phyloP scores from a whole-genome alignment of 106 monocot species.

The Agapanthus africanus region DNA sequence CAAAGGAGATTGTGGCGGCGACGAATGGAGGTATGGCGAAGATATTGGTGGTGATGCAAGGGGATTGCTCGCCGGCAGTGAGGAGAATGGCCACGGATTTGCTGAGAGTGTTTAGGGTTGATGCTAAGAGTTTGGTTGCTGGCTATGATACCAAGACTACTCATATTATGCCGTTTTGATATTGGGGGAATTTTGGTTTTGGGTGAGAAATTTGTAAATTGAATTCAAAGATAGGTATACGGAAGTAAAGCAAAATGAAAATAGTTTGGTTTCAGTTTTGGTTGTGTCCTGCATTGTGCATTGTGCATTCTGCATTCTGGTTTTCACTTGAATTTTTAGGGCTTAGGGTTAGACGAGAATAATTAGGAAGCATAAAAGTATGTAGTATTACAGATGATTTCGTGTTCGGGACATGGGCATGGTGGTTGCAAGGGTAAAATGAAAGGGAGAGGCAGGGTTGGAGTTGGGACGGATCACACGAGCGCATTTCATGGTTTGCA shows the following conservation, averaged over 20 bases:
- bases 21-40: slow-evolving; percentile 25
- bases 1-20: slow-evolving; percentile 2
- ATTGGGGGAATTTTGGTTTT: background rate
- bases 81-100: slow-evolving; percentile 59
- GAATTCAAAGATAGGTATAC: slow-evolving; percentile 4
- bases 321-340: too few relatives aligned
- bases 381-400: too few relatives aligned
- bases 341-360: too few relatives aligned
- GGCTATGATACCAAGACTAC: slow-evolving; percentile 41
- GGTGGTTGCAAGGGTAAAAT: too few relatives aligned
- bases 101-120: slow-evolving; percentile 32
- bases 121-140: slow-evolving; percentile 25
- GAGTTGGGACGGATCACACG: too few relatives aligned
- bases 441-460: too few relatives aligned
- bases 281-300: too few relatives aligned
- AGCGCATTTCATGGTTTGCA: too few relatives aligned
- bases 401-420: too few relatives aligned
- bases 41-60: slow-evolving; percentile 63
- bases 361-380: too few relatives aligned
- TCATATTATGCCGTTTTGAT: slow-evolving; percentile 67
- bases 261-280: background rate
- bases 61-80: slow-evolving; percentile 48
- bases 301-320: too few relatives aligned
- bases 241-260: too few relatives aligned
- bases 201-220: background rate